These are phyloP conservation scores for Monosporascus sp. DNA, from an alignment of 2,329 filamentous ascomycete species.

Conservation along the genomic window DNA sequence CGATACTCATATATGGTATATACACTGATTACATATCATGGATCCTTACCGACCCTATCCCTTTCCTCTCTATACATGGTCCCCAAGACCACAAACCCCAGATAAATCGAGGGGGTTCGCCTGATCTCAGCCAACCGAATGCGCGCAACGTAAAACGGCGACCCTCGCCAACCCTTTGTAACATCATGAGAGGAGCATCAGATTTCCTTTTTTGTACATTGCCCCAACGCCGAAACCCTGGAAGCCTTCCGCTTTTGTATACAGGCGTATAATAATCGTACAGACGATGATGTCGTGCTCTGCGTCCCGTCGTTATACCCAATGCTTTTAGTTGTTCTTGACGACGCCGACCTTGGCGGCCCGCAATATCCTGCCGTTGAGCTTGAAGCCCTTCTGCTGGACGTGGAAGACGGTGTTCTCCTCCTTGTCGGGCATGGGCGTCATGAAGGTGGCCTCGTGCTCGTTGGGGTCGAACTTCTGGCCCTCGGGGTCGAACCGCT, in stretches of 20 bases:
- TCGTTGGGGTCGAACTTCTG: constrained; percentile 94
- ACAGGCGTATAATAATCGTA: constrained; percentile 10
- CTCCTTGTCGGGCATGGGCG: constrained; percentile 80
- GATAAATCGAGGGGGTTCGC: not conserved
- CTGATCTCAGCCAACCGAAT: not conserved
- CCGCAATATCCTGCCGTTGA: constrained; percentile 84
- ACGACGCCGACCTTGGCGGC: constrained; percentile 96
- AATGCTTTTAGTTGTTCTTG: constrained; percentile 53
- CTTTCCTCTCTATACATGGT: not conserved
- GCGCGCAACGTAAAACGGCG: constrained; percentile 8
- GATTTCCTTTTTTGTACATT: constrained; percentile 16
- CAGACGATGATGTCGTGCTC: too few species aligned
- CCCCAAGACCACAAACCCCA: not conserved
- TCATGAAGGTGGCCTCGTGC: constrained; percentile 96
- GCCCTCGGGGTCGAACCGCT: constrained; percentile 76
- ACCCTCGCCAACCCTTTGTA: constrained; percentile 14
- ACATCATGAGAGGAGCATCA: constrained; percentile 26
- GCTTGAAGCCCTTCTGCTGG: constrained; percentile 91
- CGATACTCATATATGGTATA: too few species aligned
- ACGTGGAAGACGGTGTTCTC: constrained; percentile 86
- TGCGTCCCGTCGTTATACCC: too few species aligned
- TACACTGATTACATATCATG: too few species aligned
- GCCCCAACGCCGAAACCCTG: constrained; percentile 19
- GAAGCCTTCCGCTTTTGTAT: constrained; percentile 16
- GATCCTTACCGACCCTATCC: too few species aligned